Conservation (phyloP, 768 basidiomycete species). For the Leccinellum luteum region DNA sequence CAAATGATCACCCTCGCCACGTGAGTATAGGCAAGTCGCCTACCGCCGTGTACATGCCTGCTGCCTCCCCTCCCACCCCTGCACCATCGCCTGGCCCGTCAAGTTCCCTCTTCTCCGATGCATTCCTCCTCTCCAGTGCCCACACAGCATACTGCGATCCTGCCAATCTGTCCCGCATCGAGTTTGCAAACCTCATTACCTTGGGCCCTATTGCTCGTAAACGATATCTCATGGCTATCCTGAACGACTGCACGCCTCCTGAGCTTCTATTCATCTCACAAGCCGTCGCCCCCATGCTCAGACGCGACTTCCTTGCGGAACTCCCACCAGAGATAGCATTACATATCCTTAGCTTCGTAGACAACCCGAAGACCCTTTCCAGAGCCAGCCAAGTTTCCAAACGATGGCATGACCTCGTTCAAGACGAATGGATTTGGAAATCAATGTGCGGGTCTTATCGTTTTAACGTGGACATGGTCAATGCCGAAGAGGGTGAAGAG, state of each 20-base stretch:
- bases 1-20: slow-evolving; percentile 16
- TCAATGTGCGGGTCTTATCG: slow-evolving; percentile 61
- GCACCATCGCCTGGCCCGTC: slow-evolving; percentile 57
- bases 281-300: slow-evolving; percentile 61
- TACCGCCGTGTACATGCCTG: slow-evolving; percentile 48
- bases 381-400: slow-evolving; percentile 68
- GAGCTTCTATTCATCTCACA: slow-evolving; percentile 68
- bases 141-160: slow-evolving; percentile 18
- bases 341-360: slow-evolving; percentile 72
- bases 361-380: slow-evolving; percentile 69
- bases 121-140: slow-evolving; percentile 19
- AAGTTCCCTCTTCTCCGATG: slow-evolving; percentile 43
- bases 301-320: slow-evolving; percentile 56
- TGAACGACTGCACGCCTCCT: slow-evolving; percentile 52
- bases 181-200: slow-evolving; percentile 32
- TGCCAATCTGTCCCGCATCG: slow-evolving; percentile 28
- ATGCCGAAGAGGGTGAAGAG: slow-evolving; percentile 21
- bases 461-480: slow-evolving; percentile 34
- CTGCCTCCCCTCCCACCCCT: slow-evolving; percentile 58
- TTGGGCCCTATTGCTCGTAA: slow-evolving; percentile 43
- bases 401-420: slow-evolving; percentile 66
- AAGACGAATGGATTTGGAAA: slow-evolving; percentile 82
- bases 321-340: slow-evolving; percentile 71
- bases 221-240: slow-evolving; percentile 49
- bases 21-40: slow-evolving; percentile 16